These are phyloP conservation scores for Galerina marginata DNA, from an alignment of 768 basidiomycete species.

Conservation along the genomic window DNA sequence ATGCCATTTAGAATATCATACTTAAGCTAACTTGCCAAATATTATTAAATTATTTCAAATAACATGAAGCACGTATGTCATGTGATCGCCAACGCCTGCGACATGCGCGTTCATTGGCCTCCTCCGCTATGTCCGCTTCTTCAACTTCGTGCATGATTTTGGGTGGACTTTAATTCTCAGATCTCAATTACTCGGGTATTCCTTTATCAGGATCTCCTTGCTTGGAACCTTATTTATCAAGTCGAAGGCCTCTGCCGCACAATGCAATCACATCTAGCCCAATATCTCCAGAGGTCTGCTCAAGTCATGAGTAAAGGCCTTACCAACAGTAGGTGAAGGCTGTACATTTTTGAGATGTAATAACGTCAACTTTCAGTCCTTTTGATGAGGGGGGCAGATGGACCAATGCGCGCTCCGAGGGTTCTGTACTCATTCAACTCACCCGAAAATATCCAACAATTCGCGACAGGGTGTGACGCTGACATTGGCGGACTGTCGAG, in stretches of 20 bases:
- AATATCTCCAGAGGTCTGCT: slow-evolving; percentile 46
- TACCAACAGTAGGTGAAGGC: slow-evolving; percentile 36
- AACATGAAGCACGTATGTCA: too few species aligned
- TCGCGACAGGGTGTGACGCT: slow-evolving; percentile 82
- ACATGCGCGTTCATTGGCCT: not conserved
- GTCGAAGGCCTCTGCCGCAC: not conserved
- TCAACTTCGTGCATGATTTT: not conserved
- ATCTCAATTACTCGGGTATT: too few species aligned
- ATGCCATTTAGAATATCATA: too few species aligned
- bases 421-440: slow-evolving; percentile 72
- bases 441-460: slow-evolving; percentile 59
- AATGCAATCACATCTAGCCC: slow-evolving; percentile 40
- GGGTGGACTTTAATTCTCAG: too few species aligned
- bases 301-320: slow-evolving; percentile 40
- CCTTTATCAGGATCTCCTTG: not conserved
- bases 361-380: slow-evolving; percentile 50
- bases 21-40: too few species aligned
- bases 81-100: too few species aligned
- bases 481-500: slow-evolving; percentile 89
- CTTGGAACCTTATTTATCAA: not conserved
- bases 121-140: not conserved
- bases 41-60: too few species aligned
- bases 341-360: not conserved
- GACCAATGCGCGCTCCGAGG: slow-evolving; percentile 62
- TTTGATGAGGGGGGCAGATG: slow-evolving; percentile 78